These are phyloP conservation scores for Zygosaccharomyces rouxii DNA, from an alignment of 805 yeast genomes.

Conservation along the genomic window DNA sequence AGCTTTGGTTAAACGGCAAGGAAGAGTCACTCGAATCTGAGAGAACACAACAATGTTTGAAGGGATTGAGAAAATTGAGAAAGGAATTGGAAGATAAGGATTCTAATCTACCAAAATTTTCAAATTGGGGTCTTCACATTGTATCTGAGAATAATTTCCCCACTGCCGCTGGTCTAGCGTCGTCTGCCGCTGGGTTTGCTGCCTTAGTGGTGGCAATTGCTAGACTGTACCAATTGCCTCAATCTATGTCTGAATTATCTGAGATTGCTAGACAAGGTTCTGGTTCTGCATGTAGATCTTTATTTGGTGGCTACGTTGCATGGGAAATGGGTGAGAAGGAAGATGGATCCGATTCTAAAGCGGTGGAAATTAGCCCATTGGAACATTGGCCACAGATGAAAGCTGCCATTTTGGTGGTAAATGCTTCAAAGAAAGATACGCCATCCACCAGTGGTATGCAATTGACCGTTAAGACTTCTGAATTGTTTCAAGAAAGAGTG, in stretches of 20 bases:
- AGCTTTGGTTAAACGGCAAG: slow-evolving; percentile 81
- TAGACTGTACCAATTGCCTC: slow-evolving; percentile 77
- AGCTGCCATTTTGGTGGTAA: slow-evolving; percentile 88
- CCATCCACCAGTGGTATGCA: slow-evolving; percentile 98
- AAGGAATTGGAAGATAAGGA: slow-evolving; percentile 52
- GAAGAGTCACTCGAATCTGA: slow-evolving; percentile 64
- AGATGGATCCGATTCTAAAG: slow-evolving; percentile 91
- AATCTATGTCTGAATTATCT: slow-evolving; percentile 76
- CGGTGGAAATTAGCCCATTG: slow-evolving; percentile 83
- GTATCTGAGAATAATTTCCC: slow-evolving; percentile 97
- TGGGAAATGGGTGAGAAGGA: slow-evolving; percentile 89
- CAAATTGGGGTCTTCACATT: slow-evolving; percentile 65
- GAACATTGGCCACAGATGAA: slow-evolving; percentile 90
- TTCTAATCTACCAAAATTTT: slow-evolving; percentile 52
- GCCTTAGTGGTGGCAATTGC: slow-evolving; percentile 92
- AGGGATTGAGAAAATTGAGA: slow-evolving; percentile 69
- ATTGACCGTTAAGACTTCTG: slow-evolving; percentile 83
- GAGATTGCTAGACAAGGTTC: slow-evolving; percentile 97
- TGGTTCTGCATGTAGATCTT: slow-evolving; percentile 96
- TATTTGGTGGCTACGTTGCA: slow-evolving; percentile 96
- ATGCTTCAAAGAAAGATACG: slow-evolving; percentile 90
- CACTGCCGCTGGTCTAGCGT: slow-evolving; percentile 97
- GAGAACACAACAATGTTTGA: slow-evolving; percentile 67
- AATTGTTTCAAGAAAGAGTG: slow-evolving; percentile 76
- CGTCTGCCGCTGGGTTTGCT: slow-evolving; percentile 98